These are phyloP conservation scores for Pseudozyma thailandica DNA, from an alignment of 1,284 basidiomycete genomes.

Conservation along the genomic window DNA sequence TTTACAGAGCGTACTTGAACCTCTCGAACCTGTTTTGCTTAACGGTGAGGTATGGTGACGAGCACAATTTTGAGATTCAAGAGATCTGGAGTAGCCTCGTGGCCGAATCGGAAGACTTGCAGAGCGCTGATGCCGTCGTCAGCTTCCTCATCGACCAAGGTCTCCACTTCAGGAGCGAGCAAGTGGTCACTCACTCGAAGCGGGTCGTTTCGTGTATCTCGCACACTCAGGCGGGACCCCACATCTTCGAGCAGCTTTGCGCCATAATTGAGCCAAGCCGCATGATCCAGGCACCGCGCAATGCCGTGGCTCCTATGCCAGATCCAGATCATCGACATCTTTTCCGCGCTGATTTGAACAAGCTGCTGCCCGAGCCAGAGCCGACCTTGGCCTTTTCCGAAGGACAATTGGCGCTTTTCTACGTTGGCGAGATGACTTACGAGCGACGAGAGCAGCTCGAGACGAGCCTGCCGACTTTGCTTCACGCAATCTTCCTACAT, in stretches of 20 bases:
- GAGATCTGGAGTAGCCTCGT: conserved; percentile 82
- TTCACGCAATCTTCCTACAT: conserved; percentile 85
- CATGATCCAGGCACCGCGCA: conserved; percentile 78
- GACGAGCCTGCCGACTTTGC: conserved; percentile 77
- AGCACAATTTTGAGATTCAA: conserved; percentile 83
- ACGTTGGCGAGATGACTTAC: conserved; percentile 83
- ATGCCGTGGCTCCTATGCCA: conserved; percentile 70
- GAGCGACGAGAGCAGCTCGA: conserved; percentile 81
- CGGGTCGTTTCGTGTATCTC: conserved; percentile 86
- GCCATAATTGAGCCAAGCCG: conserved; percentile 83
- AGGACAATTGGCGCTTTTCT: conserved; percentile 87
- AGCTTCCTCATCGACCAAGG: conserved; percentile 89
- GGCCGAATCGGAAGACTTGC: conserved; percentile 69
- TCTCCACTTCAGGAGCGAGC: conserved; percentile 80
- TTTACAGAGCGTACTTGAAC: conserved; percentile 65
- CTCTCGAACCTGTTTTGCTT: conserved; percentile 86
- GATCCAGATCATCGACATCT: conserved; percentile 66
- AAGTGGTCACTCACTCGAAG: conserved; percentile 82
- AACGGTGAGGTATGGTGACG: conserved; percentile 81
- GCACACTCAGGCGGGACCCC: conserved; percentile 78
- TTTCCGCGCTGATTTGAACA: conserved; percentile 47
- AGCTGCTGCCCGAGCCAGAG: conserved; percentile 42
- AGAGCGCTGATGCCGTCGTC: conserved; percentile 82
- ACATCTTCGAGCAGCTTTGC: conserved; percentile 84
- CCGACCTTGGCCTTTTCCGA: conserved; percentile 72